These are phyloP conservation scores for Byssoonygena ceratinophila DNA, from an alignment of 2,329 filamentous ascomycete genomes.

Conservation along the genomic window DNA sequence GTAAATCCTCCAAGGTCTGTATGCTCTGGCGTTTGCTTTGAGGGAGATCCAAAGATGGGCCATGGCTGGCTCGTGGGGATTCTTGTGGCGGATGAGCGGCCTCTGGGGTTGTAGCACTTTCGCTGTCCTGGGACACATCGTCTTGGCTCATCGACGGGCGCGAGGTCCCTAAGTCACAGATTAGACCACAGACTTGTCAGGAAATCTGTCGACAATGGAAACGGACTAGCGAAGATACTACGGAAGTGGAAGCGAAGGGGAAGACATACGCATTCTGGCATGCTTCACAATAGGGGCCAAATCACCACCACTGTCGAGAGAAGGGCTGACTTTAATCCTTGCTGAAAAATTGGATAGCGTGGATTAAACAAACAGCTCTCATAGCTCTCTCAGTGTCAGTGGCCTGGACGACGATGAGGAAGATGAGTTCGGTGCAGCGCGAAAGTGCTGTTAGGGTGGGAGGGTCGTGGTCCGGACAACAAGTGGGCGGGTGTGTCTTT, in stretches of 20 bases:
- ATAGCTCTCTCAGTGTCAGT: constrained; percentile 4
- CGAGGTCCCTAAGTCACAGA: constrained; percentile 2
- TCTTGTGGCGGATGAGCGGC: neutral
- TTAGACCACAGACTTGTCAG: neutral
- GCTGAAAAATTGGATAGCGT: neutral
- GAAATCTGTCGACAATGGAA: neutral
- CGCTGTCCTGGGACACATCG: constrained; percentile 2
- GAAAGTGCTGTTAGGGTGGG: neutral
- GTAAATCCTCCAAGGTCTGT: constrained; percentile 33
- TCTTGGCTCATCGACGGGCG: constrained; percentile 2
- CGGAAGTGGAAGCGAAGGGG: neutral
- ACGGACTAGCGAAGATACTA: neutral
- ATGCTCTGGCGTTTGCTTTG: constrained; percentile 25
- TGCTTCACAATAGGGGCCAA: constrained; percentile 1
- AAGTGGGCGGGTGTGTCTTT: constrained; percentile 8
- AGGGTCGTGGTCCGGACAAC: neutral
- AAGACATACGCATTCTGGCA: constrained; percentile 11
- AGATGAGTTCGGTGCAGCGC: neutral
- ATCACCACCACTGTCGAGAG: neutral
- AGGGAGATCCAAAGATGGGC: neutral
- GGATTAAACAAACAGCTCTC: neutral
- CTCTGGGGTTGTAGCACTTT: neutral
- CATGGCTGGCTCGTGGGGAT: neutral
- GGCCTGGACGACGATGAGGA: neutral
- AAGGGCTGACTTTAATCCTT: neutral